Conservation (phyloP, 1,284 basidiomycete species). For the Laetiporus sulphureus region DNA sequence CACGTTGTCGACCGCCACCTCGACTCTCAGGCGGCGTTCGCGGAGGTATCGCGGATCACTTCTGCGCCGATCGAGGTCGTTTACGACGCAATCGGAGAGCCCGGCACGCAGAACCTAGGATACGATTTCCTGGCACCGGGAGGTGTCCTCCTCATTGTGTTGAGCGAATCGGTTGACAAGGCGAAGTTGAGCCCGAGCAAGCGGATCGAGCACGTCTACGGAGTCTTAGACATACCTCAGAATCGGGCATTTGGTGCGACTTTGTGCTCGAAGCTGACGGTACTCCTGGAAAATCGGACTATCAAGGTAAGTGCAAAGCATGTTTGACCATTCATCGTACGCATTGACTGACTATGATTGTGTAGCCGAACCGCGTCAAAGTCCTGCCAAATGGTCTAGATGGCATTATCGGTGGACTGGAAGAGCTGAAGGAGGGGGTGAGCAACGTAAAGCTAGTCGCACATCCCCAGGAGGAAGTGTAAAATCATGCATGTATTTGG, state of each 20-base stretch:
- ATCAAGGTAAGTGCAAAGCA: conserved; percentile 13
- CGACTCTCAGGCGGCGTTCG: conserved; percentile 4
- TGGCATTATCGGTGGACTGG: conserved; percentile 37
- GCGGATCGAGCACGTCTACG: conserved; percentile 5
- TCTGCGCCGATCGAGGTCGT: conserved; percentile 14
- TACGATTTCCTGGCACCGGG: conserved; percentile 21
- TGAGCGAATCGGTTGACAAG: conserved; percentile 2
- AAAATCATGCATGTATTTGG: no score
- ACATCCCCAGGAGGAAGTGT: conserved; percentile 29
- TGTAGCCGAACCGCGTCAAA: conserved; percentile 28
- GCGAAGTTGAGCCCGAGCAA: conserved; percentile 5
- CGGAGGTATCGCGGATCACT: conserved; percentile 9
- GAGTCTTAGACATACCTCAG: conserved; percentile 1
- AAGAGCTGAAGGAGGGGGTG: conserved; percentile 33
- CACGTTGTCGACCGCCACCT: conserved; percentile 19
- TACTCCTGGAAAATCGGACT: conserved; percentile 8
- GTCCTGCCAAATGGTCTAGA: conserved; percentile 39
- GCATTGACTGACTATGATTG: not conserved
- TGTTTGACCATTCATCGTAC: not conserved
- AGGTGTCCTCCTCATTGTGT: conserved; percentile 18
- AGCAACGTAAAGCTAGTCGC: conserved; percentile 46
- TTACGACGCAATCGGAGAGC: conserved; percentile 21
- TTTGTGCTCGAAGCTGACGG: conserved; percentile 9
- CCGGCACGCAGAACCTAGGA: conserved; percentile 17
- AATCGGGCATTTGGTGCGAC: conserved; percentile 1